These are phyloP conservation scores for Thermomyces lanuginosus DNA, from an alignment of 2,329 filamentous ascomycete species.

Conservation along the genomic window DNA sequence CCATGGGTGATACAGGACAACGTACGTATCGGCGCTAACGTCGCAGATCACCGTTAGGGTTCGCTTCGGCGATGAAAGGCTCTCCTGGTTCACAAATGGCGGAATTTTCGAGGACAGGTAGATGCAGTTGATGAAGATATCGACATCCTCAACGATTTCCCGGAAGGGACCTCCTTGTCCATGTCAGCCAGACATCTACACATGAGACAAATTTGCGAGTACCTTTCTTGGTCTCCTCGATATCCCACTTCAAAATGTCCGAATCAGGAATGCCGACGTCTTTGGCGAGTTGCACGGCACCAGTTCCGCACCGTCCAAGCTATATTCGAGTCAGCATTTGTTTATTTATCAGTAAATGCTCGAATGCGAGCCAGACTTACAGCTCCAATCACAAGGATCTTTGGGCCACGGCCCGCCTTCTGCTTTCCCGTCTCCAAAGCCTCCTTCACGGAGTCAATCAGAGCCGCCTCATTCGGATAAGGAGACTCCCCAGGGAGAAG, in stretches of 20 bases:
- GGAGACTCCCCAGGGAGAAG: slow-evolving; percentile 46
- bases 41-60: slow-evolving; percentile 68
- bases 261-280: slow-evolving; percentile 55
- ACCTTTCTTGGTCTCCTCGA: slow-evolving; percentile 59
- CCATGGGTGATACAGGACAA: slow-evolving; percentile 1
- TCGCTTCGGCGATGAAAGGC: slow-evolving; percentile 50
- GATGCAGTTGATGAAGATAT: slow-evolving; percentile 78
- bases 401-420: slow-evolving; percentile 51
- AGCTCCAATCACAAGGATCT: slow-evolving; percentile 69
- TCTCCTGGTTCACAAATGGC: slow-evolving; percentile 60
- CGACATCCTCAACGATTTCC: slow-evolving; percentile 52
- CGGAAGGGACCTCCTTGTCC: slow-evolving; percentile 50
- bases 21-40: slow-evolving; percentile 36
- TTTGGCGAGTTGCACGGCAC: slow-evolving; percentile 64
- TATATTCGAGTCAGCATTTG: slow-evolving; percentile 9
- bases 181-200: slow-evolving; percentile 10
- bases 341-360: too few species aligned
- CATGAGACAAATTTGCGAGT: not conserved
- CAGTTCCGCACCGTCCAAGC: slow-evolving; percentile 55
- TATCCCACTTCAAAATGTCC: slow-evolving; percentile 59
- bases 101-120: slow-evolving; percentile 67
- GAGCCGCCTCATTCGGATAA: slow-evolving; percentile 51
- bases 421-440: slow-evolving; percentile 49
- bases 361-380: slow-evolving; percentile 30
- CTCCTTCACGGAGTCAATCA: slow-evolving; percentile 60